Percentiles rank a stretch among this genome's conserved stretches.
Evolutionary conservation across 768 basidiomycete species (phyloP).

Genomic region (Scleroderma bovista): DNA sequence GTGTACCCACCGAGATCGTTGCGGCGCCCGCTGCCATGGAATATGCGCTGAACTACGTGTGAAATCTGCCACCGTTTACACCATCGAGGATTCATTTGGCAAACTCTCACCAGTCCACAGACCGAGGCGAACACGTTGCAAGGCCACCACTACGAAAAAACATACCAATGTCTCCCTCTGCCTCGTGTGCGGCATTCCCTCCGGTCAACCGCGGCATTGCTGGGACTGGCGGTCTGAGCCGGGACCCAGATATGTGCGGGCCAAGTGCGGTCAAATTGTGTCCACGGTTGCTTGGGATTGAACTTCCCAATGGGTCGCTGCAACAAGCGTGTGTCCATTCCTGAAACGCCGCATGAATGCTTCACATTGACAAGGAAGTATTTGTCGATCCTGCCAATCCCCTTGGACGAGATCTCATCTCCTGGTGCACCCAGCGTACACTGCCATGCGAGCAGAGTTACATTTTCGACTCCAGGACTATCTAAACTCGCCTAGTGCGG

Average conservation of each 20-base stretch:
- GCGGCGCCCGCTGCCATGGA: too few relatives aligned
- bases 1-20: too few relatives aligned
- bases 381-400: constrained; percentile 17
- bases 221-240: not conserved
- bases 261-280: not conserved
- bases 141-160: too few relatives aligned
- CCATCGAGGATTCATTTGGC: constrained; percentile 8
- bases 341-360: not conserved
- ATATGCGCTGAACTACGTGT: too few relatives aligned
- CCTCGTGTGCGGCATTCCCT: constrained; percentile 15
- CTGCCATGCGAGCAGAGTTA: not conserved
- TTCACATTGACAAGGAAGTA: constrained; percentile 5
- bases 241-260: constrained; percentile 3
- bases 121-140: too few relatives aligned
- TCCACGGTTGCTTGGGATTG: not conserved
- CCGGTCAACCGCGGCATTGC: not conserved
- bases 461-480: not conserved
- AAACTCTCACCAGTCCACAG: constrained; percentile 12
- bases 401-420: constrained; percentile 13
- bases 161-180: constrained; percentile 13
- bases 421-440: constrained; percentile 1
- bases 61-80: too few relatives aligned
- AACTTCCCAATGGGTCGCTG: not conserved
- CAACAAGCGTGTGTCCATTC: constrained; percentile 6
- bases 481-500: constrained; percentile 12